Conservation (phyloP, 768 basidiomycete species). For the Suillus occidentalis region DNA sequence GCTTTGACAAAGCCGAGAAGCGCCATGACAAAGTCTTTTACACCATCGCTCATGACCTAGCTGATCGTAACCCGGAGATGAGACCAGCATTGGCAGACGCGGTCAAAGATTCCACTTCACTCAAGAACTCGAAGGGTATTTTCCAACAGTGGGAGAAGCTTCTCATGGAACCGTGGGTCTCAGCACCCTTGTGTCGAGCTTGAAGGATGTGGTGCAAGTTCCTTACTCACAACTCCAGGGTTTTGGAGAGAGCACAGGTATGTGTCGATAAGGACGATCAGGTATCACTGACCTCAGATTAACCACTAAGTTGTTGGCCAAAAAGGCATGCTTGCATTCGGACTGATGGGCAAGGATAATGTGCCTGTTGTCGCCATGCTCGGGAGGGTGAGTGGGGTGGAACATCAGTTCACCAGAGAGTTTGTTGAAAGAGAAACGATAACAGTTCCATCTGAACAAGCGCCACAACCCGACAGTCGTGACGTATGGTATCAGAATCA, state of each 20-base stretch:
- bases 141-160: too few relatives aligned
- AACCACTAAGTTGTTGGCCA: conserved; percentile 71
- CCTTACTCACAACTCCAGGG: conserved; percentile 71
- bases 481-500: conserved; percentile 77
- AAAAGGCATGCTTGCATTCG: conserved; percentile 78
- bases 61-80: too few relatives aligned
- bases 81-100: too few relatives aligned
- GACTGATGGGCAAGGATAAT: conserved; percentile 62
- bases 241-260: conserved; percentile 78
- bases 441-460: conserved; percentile 84
- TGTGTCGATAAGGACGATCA: conserved; percentile 10
- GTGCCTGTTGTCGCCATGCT: conserved; percentile 89
- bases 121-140: too few relatives aligned
- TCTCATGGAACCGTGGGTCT: conserved; percentile 44
- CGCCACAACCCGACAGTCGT: conserved; percentile 71
- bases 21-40: too few relatives aligned
- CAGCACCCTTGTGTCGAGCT: conserved; percentile 64
- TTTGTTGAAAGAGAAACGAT: conserved; percentile 28
- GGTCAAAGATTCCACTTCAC: too few relatives aligned
- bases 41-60: too few relatives aligned
- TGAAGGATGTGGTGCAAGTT: conserved; percentile 58
- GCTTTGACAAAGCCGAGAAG: too few relatives aligned
- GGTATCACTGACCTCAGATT: not conserved
- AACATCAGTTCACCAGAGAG: not conserved
- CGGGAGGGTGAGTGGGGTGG: conserved; percentile 68